Percentiles rank a stretch among this genome's conserved stretches.
These are phyloP conservation scores for Marsdenia floribunda DNA, from an alignment of 257 asterid species.

Conservation along the genomic window DNA sequence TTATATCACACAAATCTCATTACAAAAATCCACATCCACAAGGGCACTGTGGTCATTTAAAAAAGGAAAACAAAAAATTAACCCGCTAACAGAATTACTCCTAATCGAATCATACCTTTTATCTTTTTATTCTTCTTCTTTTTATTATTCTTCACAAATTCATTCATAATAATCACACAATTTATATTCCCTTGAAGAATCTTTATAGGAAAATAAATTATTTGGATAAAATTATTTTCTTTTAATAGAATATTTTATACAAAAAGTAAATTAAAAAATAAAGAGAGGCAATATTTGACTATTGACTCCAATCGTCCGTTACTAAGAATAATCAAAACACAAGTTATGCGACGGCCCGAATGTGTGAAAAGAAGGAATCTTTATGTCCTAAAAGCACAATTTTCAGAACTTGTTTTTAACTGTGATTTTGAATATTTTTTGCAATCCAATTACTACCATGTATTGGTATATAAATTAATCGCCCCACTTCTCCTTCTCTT, in stretches of 20 bases:
- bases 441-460: conserved; percentile 19
- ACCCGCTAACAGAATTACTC: background rate
- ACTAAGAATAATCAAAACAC: background rate
- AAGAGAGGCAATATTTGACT: background rate
- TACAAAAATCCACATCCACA: conserved; percentile 7
- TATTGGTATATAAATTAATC: conserved; percentile 25
- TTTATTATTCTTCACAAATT: background rate
- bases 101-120: background rate
- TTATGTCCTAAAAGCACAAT: background rate
- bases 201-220: background rate
- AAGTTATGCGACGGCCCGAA: conserved; percentile 44
- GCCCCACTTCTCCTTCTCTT: background rate
- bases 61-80: background rate
- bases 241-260: background rate
- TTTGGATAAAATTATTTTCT: background rate
- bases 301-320: background rate
- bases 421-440: conserved; percentile 13
- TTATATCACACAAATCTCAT: conserved; percentile 13
- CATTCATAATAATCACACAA: background rate
- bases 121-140: background rate
- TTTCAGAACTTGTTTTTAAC: background rate
- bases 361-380: conserved; percentile 37
- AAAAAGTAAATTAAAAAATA: background rate
- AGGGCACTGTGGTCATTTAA: background rate
- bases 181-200: background rate